Base-by-base conservation (phyloP, 495 filamentous ascomycete genomes). In the Penicillium canariense region DNA sequence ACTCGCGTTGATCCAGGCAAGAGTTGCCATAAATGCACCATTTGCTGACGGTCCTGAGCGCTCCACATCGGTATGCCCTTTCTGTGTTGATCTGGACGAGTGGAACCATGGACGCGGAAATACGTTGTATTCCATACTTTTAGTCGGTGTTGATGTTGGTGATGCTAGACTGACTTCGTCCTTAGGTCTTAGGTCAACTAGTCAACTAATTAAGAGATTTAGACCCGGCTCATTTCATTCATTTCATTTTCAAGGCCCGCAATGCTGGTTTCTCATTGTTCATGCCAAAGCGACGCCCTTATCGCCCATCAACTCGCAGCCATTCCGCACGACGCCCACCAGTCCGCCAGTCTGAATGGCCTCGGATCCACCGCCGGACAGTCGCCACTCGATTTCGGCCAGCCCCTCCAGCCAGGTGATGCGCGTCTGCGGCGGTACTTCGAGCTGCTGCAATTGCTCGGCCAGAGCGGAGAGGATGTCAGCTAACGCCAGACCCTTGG, bases 291-390 rank as follows among this genome's bases (percentile, higher is more conserved):
- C 30, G 22, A 66, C 46, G 11, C 56, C 60, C 32, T 66, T 64
- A 39, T 68, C 62, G 17, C 68, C 70, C 77, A 88, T 81, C 52
- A 96, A 69, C 69, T 96, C 93, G 31, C 87, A 89, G 0, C 95
- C 94, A 58, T 84, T 86, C 59, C 94, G 84, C 31, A 98, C 81
- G 6, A 95, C 90, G 0, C 95, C 94, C 2, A 97, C 89, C 45
- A 97, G 70, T 0, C 90, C 94, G 5, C 94, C 92, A 1, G 93
- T 97, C 78, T 98, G 94, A 47, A 97, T 81, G 10, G 72, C 70
- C 75, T 98, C 94, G n/a, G 84, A 87, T 3, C 90, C 95, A 12
- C 94, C 94, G 18, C 90, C 88, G 50, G 91, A 88, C 5, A 98
- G 75, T 48, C 94, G 77, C 72, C 90, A 94, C 73, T 98, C 94